Evolutionary conservation across 352 stramenopile species (phyloP).

Genomic region (Phytopythium helicoides): DNA sequence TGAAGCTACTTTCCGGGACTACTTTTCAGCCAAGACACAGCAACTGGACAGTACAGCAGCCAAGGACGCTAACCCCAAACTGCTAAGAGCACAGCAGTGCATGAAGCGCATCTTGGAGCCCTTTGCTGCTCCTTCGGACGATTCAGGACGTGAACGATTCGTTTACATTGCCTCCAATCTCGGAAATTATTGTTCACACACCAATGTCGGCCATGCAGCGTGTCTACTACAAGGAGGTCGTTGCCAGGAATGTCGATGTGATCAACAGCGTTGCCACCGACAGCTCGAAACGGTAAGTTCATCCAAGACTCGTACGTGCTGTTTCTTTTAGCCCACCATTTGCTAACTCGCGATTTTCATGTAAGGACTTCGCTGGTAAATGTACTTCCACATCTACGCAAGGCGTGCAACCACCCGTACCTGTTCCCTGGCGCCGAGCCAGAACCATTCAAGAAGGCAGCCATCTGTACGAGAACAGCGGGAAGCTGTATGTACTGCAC

Average conservation of each 20-base stretch:
- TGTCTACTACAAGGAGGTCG: slow-evolving; percentile 80
- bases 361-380: slow-evolving; percentile 92
- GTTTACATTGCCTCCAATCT: slow-evolving; percentile 67
- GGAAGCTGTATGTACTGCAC: slow-evolving; percentile 85
- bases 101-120: slow-evolving; percentile 60
- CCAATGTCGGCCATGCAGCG: slow-evolving; percentile 76
- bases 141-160: slow-evolving; percentile 66
- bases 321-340: no score
- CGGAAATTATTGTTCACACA: slow-evolving; percentile 78
- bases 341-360: neutral
- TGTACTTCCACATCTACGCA: slow-evolving; percentile 94
- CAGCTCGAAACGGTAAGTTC: slow-evolving; percentile 18
- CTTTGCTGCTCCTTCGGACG: slow-evolving; percentile 62
- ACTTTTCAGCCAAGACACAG: slow-evolving; percentile 70
- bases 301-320: neutral
- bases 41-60: slow-evolving; percentile 12
- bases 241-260: slow-evolving; percentile 54
- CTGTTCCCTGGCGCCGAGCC: slow-evolving; percentile 86
- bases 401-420: slow-evolving; percentile 89
- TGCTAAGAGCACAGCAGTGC: slow-evolving; percentile 34
- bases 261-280: slow-evolving; percentile 44
- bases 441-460: slow-evolving; percentile 70
- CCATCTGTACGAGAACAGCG: slow-evolving; percentile 75
- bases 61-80: slow-evolving; percentile 7
- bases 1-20: slow-evolving; percentile 43